A percentile compares a stretch with the other conserved stretches of the same genome.
These are phyloP conservation scores for Kazachstania viticola DNA, from an alignment of 805 yeast genomes.

Conservation along the genomic window DNA sequence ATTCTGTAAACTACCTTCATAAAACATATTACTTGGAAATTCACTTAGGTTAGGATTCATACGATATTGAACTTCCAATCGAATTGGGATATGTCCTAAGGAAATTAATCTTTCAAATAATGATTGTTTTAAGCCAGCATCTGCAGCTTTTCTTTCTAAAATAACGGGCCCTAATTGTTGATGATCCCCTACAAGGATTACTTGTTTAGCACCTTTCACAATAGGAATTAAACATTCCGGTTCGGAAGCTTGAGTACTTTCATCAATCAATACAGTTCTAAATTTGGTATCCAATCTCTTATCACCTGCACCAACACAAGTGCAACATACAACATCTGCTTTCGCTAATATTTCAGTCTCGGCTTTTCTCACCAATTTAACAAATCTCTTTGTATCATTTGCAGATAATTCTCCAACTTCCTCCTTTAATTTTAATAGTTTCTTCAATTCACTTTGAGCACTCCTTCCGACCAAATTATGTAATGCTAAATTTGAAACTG, in stretches of 20 bases:
- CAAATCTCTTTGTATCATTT: conserved; percentile 38
- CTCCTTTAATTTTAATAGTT: conserved; percentile 44
- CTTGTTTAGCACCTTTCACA: conserved; percentile 81
- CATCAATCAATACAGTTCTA: conserved; percentile 78
- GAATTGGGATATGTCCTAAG: conserved; percentile 72
- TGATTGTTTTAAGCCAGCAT: conserved; percentile 80
- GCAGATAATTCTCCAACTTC: conserved; percentile 59
- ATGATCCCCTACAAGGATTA: conserved; percentile 87
- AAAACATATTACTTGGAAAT: conserved; percentile 83
- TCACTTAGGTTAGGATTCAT: conserved; percentile 87
- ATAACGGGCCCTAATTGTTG: conserved; percentile 93
- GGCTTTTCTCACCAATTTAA: conserved; percentile 31
- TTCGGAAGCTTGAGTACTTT: conserved; percentile 88
- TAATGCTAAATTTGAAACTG: conserved; percentile 46
- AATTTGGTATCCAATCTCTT: conserved; percentile 48
- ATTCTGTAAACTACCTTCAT: conserved; percentile 84
- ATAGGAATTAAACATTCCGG: conserved; percentile 87
- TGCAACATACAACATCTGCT: conserved; percentile 77
- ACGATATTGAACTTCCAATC: conserved; percentile 87
- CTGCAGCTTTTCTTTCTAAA: conserved; percentile 64
- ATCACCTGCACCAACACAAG: conserved; percentile 91
- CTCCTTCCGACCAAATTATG: conserved; percentile 37
- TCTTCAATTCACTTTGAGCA: conserved; percentile 47
- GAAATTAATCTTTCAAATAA: conserved; percentile 76
- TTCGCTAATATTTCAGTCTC: conserved; percentile 40